Evolutionary conservation across 1,284 basidiomycete species (phyloP), one percentile per base, ranked within the genome.

Genomic region (Puccinia polysora): DNA sequence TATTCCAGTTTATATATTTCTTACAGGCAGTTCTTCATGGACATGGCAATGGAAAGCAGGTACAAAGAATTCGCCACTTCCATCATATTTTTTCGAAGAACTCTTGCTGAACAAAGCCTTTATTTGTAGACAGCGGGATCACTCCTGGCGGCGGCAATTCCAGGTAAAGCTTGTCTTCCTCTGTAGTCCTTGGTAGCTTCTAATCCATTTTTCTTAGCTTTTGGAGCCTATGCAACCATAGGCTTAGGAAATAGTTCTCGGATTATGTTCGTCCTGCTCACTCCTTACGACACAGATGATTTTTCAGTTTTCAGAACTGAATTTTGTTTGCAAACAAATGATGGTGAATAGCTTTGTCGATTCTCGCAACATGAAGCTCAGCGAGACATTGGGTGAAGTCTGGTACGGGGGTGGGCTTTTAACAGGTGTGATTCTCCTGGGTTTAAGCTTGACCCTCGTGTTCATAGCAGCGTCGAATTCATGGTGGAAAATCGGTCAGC

Each of bases 361-460:
- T 50, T 65, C 62, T 25, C 32, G n/a, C 12, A 52, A 65, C 36
- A 65, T 65, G 7, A 50, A 50, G 36, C 47, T 65, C 34, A 65
- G 25, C 32, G 62, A 65, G 30, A 52, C 62, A 14, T 47, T 65
- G 12, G 62, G 62, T 38, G 62, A 65, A 53, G 62, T 65, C 25
- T 65, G 45, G 45, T 65, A 50, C 20, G 62, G 62, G 18, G 32
- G 28, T 20, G 62, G 62, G 38, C 28, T 50, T 10, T 32, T 65
- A 32, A n/a, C 32, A 30, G 62, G 62, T 40, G n/a, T 65, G 32
- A 50, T 65, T 23, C n/a, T 52, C 2, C 25, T 65, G 38, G 43
- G 62, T 8, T 5, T 52, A 36, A 65, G 62, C n/a, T 52, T 65
- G n/a, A 18, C 62, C 2, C 18, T 62, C 4, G 28, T 62, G 23